Evolutionary conservation across 169 alveolate species (phyloP).

Genomic region (Plasmodium ovale): DNA sequence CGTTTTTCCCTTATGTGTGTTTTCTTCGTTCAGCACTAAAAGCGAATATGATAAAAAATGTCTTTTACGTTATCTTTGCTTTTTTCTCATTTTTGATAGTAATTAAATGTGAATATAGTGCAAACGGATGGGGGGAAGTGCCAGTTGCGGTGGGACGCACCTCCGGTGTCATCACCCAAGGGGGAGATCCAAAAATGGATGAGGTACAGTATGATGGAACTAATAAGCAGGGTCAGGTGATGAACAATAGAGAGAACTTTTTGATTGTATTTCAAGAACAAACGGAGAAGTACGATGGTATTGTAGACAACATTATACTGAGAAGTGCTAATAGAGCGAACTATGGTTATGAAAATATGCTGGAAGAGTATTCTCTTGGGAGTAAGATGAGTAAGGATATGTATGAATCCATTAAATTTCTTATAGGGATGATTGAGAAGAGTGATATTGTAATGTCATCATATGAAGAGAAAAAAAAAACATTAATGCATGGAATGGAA

Average conservation of each 20-base stretch:
- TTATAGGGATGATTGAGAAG: constrained; percentile 15
- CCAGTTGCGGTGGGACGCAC: neutral
- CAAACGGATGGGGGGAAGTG: constrained; percentile 10
- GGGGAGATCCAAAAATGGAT: neutral
- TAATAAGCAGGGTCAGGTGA: neutral
- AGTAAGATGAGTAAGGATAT: constrained; percentile 14
- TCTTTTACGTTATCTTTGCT: constrained; percentile 33
- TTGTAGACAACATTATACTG: constrained; percentile 30
- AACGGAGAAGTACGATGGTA: constrained; percentile 6
- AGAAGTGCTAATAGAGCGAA: constrained; percentile 34
- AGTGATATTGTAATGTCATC: neutral
- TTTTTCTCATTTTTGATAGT: constrained; percentile 56
- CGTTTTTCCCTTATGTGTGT: neutral
- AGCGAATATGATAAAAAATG: constrained; percentile 76
- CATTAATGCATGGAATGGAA: constrained; percentile 14
- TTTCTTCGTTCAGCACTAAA: neutral
- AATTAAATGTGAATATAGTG: constrained; percentile 59
- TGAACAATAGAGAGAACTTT: neutral
- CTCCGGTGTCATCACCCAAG: neutral
- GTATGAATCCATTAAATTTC: constrained; percentile 6
- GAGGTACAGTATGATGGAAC: neutral
- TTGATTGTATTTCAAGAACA: constrained; percentile 12
- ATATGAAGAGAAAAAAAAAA: constrained; percentile 7
- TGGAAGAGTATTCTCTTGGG: constrained; percentile 56
- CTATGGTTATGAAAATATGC: constrained; percentile 19